Base-by-base conservation (phyloP, 805 yeast species). In the Sugiyamaella floridensis region DNA sequence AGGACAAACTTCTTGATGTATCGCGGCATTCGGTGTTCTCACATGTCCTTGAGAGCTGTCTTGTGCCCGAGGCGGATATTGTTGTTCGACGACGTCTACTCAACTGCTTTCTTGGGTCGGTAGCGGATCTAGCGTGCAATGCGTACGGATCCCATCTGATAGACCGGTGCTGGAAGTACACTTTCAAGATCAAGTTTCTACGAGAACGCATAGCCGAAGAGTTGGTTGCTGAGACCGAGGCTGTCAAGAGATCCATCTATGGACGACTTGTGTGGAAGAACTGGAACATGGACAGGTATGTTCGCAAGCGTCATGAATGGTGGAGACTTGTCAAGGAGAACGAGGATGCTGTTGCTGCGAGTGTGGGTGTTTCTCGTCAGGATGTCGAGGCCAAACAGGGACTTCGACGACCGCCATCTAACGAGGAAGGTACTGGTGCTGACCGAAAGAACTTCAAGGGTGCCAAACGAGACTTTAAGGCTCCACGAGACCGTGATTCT, bases 191-290 rank as follows among this genome's bases (percentile, higher is more conserved):
- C 64, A 88, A 88, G 54, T 80, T 85, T 74, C 88, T 85, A 67
- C 86, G 95, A 60, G 98, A 92, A 65, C 77, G 92, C 59, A 78
- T 92, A 55, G 97, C 95, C 0, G 76, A 77, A 20, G 83, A 82
- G 54, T 71, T 92, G 55, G 53, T 58, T 11, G 76, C 72, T 15
- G 77, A 82, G 43, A 77, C 83, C 41, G 84, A 80, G 40, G 75
- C 76, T 55, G 85, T 93, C 44, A 89, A 93, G 71, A 88, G 83
- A 55, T 86, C 96, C 64, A 78, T 74, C 11, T 93, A 92, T 63
- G 99, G 99, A 37, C 80, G 84, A 64, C 77, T 82, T 61, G 98
- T 93, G 1, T 93, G 97, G 98, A 87, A 85, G 66, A 92, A 92
- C 67, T 93, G 97, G 97, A 71, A 78, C 29, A 77, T 92, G 83